phyloP scores from a whole-genome alignment of 2,329 filamentous ascomycete genomes.

The Calonectria multiphialidica region DNA sequence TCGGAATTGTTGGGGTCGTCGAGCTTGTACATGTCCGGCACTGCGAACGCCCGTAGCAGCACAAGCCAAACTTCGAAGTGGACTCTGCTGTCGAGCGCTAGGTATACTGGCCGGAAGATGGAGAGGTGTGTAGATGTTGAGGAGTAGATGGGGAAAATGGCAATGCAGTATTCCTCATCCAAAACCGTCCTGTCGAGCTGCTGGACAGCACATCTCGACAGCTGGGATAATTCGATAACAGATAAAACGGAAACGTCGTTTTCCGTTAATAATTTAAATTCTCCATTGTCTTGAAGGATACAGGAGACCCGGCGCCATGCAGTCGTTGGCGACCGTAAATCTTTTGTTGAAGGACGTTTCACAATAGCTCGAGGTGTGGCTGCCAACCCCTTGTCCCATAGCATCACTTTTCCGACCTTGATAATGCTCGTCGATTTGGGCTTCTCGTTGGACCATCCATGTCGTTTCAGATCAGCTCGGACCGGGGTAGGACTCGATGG shows the following conservation, averaged over 20 bases:
- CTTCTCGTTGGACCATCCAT: slow-evolving; percentile 49
- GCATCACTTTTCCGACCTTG: slow-evolving; percentile 90
- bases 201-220: slow-evolving; percentile 92
- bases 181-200: slow-evolving; percentile 90
- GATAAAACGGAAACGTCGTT: slow-evolving; percentile 84
- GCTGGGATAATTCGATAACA: slow-evolving; percentile 86
- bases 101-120: slow-evolving; percentile 87
- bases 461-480: slow-evolving; percentile 59
- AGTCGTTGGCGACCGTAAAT: slow-evolving; percentile 64
- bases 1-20: slow-evolving; percentile 58
- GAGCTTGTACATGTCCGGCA: slow-evolving; percentile 87
- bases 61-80: slow-evolving; percentile 99
- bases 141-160: slow-evolving; percentile 94
- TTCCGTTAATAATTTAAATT: slow-evolving; percentile 91
- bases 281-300: slow-evolving; percentile 93
- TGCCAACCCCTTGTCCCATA: slow-evolving; percentile 85
- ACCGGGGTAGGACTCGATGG: slow-evolving; percentile 47
- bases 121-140: slow-evolving; percentile 79
- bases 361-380: slow-evolving; percentile 67
- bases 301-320: slow-evolving; percentile 92
- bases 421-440: slow-evolving; percentile 76
- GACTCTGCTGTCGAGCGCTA: slow-evolving; percentile 87
- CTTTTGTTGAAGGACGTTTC: slow-evolving; percentile 68
- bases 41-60: slow-evolving; percentile 88
- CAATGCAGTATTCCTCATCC: slow-evolving; percentile 93